Base-by-base conservation (phyloP, 306 rosid genomes). In the Acacia crassicarpa region DNA sequence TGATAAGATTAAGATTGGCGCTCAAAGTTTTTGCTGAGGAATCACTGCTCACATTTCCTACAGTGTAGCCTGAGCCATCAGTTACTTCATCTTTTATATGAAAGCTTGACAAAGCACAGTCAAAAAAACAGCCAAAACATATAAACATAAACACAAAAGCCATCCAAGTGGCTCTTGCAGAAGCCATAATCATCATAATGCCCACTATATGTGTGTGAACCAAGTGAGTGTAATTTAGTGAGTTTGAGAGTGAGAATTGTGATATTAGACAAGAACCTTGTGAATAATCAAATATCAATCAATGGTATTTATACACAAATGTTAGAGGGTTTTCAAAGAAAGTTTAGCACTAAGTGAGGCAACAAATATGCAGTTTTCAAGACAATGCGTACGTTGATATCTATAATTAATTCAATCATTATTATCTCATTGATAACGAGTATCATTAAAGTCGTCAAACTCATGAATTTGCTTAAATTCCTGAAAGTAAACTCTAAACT, bases 1-100 rank as follows among this genome's bases (percentile, higher is more conserved):
- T 81, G 88, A 89, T 83, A 74, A 92, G 92, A 41, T 38, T 75
- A 81, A 94, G 97, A 84, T 73, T 25, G 30, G 97, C 94, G 15
- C 84, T 85, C 81, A 92, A 72, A 9, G 89, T 63, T 38, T 86
- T 70, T 0, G 67, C 67, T 2, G 86, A 66, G 19, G 77, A 63
- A 54, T 83, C 77, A 25, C 35, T 66, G 45, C 19, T 43, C 9
- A 85, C 85, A 6, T 86, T 86, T 40, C 72, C 67, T 62, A 95
- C 67, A 22, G 27, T 77, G 82, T 95, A 93, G 53, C 98, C 98
- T 80, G 75, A 83, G 61, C 95, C 97, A 74, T 86, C 67, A 41
- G 25, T 70, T 65, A 43, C 70, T 30, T 8, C 22, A 48, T 48
- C 54, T 61, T 51, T 44, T 12, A 12, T 38, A 70, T 22, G 2